Base-by-base conservation (phyloP, 306 rosid species). In the Mimosa bimucronata region DNA sequence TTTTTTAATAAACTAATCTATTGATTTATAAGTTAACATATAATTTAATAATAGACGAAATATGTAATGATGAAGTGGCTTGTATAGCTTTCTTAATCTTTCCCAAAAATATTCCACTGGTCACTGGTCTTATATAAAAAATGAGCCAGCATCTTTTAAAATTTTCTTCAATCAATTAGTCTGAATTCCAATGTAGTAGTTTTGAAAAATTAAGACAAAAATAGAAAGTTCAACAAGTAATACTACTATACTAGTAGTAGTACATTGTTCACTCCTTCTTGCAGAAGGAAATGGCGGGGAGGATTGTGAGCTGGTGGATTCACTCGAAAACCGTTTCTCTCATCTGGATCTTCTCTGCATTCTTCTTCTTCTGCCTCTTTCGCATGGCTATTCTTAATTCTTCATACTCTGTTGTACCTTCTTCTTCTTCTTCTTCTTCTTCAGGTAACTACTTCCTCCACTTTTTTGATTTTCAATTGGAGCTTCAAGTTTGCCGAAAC, bases 291-390 rank as follows among this genome's bases (percentile, higher is more conserved):
- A 83, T 86, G 81, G 70, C 40, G 57, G 77, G 79, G 15, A 81
- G 79, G 66, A 71, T 31, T 55, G 31, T 6, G 12, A 76, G 31
- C 57, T 77, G 84, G 73, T 89, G 87, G 89, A 73, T 15, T 75
- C 88, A 81, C 62, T 76, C 80, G 38, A 88, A 88, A 72, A 84
- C 83, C 42, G 91, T 80, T 1, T 86, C 80, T 45, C 75, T 85
- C n/a, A 79, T 93, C 83, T 95, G 98, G 97, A 25, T 89, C 77
- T 2, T 79, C 88, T 91, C 92, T 58, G 86, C 89, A 48, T 52
- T 79, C 69, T 38, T 87, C 77, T 92, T 92, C 93, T 85, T 74
- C 87, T n/a, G 60, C 74, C 88, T 91, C 71, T 86, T 92, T 85
- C 86, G 79, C 30, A 85, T 91, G 97, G 92, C 86, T 26, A 85